Evolutionary conservation across 768 basidiomycete genomes (phyloP).

Genomic region (Suillus decipiens): DNA sequence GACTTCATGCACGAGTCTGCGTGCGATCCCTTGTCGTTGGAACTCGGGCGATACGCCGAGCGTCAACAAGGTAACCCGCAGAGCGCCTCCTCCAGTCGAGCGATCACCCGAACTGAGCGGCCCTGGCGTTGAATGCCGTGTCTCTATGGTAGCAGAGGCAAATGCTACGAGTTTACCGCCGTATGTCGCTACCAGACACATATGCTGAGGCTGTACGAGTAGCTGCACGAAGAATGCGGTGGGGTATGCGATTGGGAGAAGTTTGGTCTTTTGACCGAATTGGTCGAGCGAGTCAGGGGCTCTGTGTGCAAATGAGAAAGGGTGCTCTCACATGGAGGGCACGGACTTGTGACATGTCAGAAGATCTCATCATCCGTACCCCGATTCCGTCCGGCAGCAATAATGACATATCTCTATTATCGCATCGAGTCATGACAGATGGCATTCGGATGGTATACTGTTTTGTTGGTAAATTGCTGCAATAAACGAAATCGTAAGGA

Average conservation of each 20-base stretch:
- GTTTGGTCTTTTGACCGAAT: conserved; percentile 18
- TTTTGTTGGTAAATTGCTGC: background rate
- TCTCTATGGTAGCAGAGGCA: conserved; percentile 26
- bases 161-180: conserved; percentile 25
- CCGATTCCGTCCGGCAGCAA: conserved; percentile 12
- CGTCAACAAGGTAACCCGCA: conserved; percentile 30
- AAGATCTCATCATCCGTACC: conserved; percentile 30
- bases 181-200: conserved; percentile 33
- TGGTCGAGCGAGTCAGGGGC: background rate
- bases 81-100: conserved; percentile 15
- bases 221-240: conserved; percentile 34
- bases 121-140: conserved; percentile 9
- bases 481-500: background rate
- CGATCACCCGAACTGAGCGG: conserved; percentile 4
- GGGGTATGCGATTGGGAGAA: conserved; percentile 31
- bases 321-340: conserved; percentile 25
- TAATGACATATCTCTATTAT: no score
- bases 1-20: conserved; percentile 29
- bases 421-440: background rate
- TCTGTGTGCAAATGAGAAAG: background rate
- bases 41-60: conserved; percentile 30
- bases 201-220: conserved; percentile 29
- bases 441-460: background rate
- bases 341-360: conserved; percentile 30
- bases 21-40: conserved; percentile 31